These are phyloP conservation scores for Orychophragmus violaceus DNA, from an alignment of 345 rosid genomes.

Conservation along the genomic window DNA sequence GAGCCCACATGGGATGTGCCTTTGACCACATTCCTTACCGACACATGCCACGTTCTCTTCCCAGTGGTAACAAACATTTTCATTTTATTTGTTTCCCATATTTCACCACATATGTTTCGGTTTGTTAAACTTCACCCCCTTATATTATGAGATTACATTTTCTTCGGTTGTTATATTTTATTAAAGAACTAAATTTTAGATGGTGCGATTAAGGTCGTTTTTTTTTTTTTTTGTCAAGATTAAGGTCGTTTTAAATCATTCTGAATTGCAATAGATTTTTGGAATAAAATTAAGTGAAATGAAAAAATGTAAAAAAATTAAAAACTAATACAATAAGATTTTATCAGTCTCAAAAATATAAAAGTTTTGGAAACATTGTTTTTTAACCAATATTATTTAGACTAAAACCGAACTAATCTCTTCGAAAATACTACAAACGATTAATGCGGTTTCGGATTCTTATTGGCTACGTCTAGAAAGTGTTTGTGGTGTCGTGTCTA, in stretches of 20 bases:
- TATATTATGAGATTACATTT: background rate
- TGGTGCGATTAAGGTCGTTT: background rate
- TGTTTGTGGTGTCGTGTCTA: no score
- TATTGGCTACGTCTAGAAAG: no score
- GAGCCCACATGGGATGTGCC: slow-evolving; percentile 36
- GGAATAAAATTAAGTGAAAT: background rate
- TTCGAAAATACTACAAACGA: no score
- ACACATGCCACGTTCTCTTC: slow-evolving; percentile 33
- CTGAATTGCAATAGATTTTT: background rate
- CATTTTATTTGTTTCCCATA: background rate
- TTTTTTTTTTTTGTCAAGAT: no score
- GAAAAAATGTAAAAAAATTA: background rate
- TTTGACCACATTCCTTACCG: slow-evolving; percentile 30
- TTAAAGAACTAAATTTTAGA: background rate
- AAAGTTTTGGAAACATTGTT: background rate
- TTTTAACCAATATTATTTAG: background rate
- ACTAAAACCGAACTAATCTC: no score
- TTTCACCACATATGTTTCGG: background rate
- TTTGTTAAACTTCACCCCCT: background rate
- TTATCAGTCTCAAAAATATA: background rate
- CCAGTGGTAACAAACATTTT: background rate
- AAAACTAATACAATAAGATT: background rate
- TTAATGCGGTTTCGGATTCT: no score
- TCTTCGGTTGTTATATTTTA: background rate
- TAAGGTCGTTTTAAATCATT: background rate